Evolutionary conservation across 176 grass and related monocot species (phyloP), one percentile per base, ranked within the genome.

Genomic region (Rhipidocladum racemiflorum): DNA sequence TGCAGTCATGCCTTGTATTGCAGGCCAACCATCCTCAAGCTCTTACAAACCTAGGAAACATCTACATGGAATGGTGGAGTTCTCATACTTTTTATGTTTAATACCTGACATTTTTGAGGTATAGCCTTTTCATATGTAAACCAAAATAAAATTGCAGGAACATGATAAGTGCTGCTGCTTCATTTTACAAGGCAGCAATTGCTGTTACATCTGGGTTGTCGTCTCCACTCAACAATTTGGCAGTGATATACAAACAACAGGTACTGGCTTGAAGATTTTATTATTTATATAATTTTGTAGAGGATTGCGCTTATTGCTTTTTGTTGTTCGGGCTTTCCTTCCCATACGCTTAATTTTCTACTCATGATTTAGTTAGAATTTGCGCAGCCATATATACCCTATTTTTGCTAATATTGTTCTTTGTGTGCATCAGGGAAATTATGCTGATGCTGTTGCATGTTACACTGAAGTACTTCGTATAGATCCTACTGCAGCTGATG

Each of bases 241-340:
- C 94, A 51, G 84, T 91, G 16, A 97, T 97, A 85, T 97, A 93
- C 84, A 97, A 97, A 70, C 94, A 97, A 85, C 94, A 97, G 89
- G 94, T 94, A 83, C 72, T 34, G 51, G 0, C 50, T 32, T 32
- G 30, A 32, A 32, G 2, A 32, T 32, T 32, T 32, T 32, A 32
- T 32, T 32, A 32, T 32, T 32, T 32, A 32, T 32, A 32, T 32
- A 32, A 32, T 32, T 32, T 32, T 32, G 30, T 32, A 32, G 30
- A 32, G 30, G 30, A 32, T 32, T 32, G 30, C 2, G 2, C 30
- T 32, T 1, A 32, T 30, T 30, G 30, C 30, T 30, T 30, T 30
- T 68, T 65, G 53, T 9, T 39, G n/a, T 49, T 75, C 2, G 2
- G 30, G 30, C 30, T 32, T 2, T 75, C 35, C 38, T 34, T 74